Base-by-base conservation (phyloP, 768 basidiomycete species). In the Boletellus ananiceps region DNA sequence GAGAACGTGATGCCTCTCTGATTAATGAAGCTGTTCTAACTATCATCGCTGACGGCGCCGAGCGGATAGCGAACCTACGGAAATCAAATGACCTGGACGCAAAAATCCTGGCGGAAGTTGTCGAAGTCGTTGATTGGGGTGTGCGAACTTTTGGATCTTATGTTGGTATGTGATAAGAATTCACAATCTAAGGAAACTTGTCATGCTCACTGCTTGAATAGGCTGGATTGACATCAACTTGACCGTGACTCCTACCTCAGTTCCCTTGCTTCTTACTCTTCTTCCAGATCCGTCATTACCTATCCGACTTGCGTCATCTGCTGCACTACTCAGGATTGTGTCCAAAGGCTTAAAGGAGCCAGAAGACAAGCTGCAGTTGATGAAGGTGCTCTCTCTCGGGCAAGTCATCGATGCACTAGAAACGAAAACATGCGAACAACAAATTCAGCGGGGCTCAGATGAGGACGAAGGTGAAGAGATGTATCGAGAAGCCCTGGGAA, bases 191-290 rank as follows among this genome's bases (percentile, higher is more conserved):
- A 8, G 25, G 13, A 36, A 18, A 12, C 6, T 19, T 11, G 23
- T 9, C 12, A n/a, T 32, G 18, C 51, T 57, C 32, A 50, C 14
- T 19, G n/a, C 42, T 32, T 34, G 42, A 4, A 37, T 25, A 96
- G 95, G 93, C 13, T 99, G 96, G 96, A 88, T 98, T 57, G 96
- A 99, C 62, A 94, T 99, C 57, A 93, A 92, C 61, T 74, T 98
- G 54, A 93, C 96, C 12, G 87, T 99, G 51, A 97, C 94, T 2
- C 90, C 88, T 12, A 81, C 79, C 13, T 92, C 94, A 2, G 81
- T 98, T 31, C 84, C 87, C 5, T 72, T 98, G 32, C 77, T 96
- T 38, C 93, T 94, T 65, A 80, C 76, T 33, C 76, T 96, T 35
- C 79, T 98, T 34, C 84, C 85, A 14, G 87, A 93, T 61, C 70